Conservation (phyloP, 371 early-diverging fungal genomes). For the Mortierella sp. region DNA sequence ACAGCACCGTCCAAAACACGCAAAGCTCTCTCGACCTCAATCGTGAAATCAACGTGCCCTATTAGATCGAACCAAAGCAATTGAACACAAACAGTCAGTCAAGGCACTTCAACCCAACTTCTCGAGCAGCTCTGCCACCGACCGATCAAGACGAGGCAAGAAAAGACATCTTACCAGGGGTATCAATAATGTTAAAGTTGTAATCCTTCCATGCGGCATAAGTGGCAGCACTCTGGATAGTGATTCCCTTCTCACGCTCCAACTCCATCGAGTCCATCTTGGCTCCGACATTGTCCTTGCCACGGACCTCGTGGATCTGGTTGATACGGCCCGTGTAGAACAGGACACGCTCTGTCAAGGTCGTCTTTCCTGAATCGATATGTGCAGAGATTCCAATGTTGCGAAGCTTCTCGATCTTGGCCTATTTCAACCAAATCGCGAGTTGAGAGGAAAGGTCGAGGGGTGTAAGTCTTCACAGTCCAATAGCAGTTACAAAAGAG, state of each 20-base stretch:
- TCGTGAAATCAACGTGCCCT: slow-evolving; percentile 95
- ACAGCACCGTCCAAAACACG: slow-evolving; percentile 94
- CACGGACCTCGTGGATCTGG: slow-evolving; percentile 97
- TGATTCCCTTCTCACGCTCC: slow-evolving; percentile 97
- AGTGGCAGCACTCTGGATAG: slow-evolving; percentile 93
- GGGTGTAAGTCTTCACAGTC: not conserved
- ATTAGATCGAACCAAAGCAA: slow-evolving; percentile 8
- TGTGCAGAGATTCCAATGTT: slow-evolving; percentile 99
- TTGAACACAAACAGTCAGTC: not conserved
- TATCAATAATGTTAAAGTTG: slow-evolving; percentile 93
- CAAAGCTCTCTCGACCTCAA: slow-evolving; percentile 93
- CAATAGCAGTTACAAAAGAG: not conserved
- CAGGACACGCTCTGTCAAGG: slow-evolving; percentile 96
- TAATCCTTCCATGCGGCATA: slow-evolving; percentile 84
- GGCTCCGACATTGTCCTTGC: slow-evolving; percentile 97
- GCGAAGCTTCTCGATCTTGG: slow-evolving; percentile 72
- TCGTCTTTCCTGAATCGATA: slow-evolving; percentile 99
- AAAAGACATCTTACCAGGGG: slow-evolving; percentile 74
- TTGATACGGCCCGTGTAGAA: slow-evolving; percentile 97
- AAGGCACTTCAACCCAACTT: not conserved
- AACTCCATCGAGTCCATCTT: slow-evolving; percentile 99
- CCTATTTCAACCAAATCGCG: slow-evolving; percentile 13
- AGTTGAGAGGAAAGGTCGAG: not conserved
- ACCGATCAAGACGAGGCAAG: not conserved
- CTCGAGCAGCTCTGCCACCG: no score